Percentiles rank a stretch among this genome's conserved stretches.
These are phyloP conservation scores for Rhodomyrtus tomentosa DNA, from an alignment of 345 rosid species.

Conservation along the genomic window DNA sequence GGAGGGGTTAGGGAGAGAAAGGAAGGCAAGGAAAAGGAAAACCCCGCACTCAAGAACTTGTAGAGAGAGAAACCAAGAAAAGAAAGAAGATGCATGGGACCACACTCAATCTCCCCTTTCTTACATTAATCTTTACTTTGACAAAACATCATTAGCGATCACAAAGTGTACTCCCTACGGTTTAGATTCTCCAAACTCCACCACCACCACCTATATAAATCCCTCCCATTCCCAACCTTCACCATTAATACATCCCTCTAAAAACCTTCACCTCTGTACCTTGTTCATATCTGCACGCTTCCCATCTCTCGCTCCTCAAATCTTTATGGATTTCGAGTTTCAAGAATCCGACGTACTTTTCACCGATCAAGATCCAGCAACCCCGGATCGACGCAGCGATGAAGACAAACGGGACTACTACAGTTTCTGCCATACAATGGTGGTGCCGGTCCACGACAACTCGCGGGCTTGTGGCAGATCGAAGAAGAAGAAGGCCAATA, in stretches of 20 bases:
- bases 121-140: not conserved
- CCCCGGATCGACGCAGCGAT: not conserved
- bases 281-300: not conserved
- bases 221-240: not conserved
- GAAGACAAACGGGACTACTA: not conserved
- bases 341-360: conserved; percentile 44
- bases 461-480: not conserved
- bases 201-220: not conserved
- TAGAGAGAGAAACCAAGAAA: not conserved
- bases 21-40: not conserved
- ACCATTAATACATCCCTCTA: not conserved
- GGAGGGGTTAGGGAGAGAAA: not conserved
- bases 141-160: not conserved
- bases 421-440: not conserved
- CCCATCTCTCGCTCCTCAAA: not conserved
- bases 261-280: not conserved
- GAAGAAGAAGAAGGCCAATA: conserved; percentile 9
- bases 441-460: not conserved
- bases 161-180: not conserved
- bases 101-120: not conserved
- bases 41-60: not conserved
- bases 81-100: not conserved
- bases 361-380: conserved; percentile 7
- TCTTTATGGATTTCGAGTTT: conserved; percentile 17
- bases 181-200: not conserved